These are phyloP conservation scores for Psilocybe mexicana DNA, from an alignment of 1,284 basidiomycete genomes.

Conservation along the genomic window DNA sequence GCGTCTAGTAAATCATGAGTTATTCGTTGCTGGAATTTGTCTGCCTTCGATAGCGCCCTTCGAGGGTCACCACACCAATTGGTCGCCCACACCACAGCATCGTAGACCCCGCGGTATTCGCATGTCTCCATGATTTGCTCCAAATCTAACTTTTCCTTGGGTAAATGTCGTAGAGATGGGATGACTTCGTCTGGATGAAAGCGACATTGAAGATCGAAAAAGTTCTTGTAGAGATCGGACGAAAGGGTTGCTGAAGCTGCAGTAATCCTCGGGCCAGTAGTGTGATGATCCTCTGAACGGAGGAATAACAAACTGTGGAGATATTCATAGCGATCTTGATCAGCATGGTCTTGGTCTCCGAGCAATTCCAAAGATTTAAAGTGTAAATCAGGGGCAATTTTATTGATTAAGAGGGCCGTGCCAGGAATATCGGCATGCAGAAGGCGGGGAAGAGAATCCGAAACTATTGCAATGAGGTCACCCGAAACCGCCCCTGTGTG, in stretches of 20 bases:
- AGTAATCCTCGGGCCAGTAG: conserved; percentile 17
- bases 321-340: conserved; percentile 74
- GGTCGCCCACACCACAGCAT: conserved; percentile 84
- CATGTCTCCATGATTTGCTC: conserved; percentile 61
- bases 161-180: conserved; percentile 62
- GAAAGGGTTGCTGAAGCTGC: conserved; percentile 48
- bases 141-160: conserved; percentile 60
- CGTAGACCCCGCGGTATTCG: conserved; percentile 65
- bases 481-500: conserved; percentile 50
- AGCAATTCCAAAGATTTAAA: conserved; percentile 52
- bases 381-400: conserved; percentile 66
- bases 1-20: conserved; percentile 52
- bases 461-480: conserved; percentile 54
- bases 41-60: conserved; percentile 69
- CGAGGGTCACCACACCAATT: conserved; percentile 65
- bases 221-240: conserved; percentile 54
- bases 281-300: conserved; percentile 45
- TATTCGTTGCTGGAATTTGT: conserved; percentile 58
- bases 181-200: conserved; percentile 72
- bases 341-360: conserved; percentile 43
- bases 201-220: conserved; percentile 73
- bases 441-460: conserved; percentile 63
- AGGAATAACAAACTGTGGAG: conserved; percentile 77
- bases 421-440: conserved; percentile 61
- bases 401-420: conserved; percentile 79